These are phyloP conservation scores for Gracilaria domingensis DNA, from an alignment of 23 red algal species.

Conservation along the genomic window DNA sequence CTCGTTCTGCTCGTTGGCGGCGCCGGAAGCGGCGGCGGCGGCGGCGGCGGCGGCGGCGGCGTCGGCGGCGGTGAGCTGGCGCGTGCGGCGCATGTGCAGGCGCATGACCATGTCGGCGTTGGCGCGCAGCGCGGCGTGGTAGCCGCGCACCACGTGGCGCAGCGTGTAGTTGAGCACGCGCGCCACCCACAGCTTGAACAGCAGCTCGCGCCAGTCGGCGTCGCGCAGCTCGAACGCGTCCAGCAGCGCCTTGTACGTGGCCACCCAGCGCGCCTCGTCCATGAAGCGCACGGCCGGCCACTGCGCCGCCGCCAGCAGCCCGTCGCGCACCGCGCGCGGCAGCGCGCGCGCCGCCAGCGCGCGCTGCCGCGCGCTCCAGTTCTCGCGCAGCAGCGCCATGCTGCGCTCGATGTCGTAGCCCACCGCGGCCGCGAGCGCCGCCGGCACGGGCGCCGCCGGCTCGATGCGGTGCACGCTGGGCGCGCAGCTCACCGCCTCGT, in stretches of 20 bases:
- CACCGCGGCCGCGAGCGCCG: constrained; percentile 6
- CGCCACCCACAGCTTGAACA: constrained; percentile 86
- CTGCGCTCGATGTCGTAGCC: constrained; percentile 72
- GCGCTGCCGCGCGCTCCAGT: constrained; percentile 69
- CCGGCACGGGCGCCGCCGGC: constrained; percentile 17
- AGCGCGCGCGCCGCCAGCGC: constrained; percentile 42
- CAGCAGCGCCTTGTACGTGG: constrained; percentile 56
- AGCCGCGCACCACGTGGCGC: constrained; percentile 69
- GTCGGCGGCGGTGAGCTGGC: neutral
- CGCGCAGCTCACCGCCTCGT: constrained; percentile 10
- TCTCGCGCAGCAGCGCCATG: constrained; percentile 43
- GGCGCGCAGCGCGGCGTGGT: constrained; percentile 57
- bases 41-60: neutral
- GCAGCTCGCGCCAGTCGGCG: constrained; percentile 74
- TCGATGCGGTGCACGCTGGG: constrained; percentile 46
- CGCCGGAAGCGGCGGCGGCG: neutral
- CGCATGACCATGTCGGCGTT: constrained; percentile 67
- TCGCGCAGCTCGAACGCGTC: constrained; percentile 49
- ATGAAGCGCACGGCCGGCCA: constrained; percentile 76
- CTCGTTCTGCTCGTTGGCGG: neutral
- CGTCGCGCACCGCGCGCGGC: neutral
- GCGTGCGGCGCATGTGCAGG: constrained; percentile 31
- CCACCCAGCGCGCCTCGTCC: constrained; percentile 63
- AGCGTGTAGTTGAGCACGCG: constrained; percentile 83
- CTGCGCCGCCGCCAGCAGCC: constrained; percentile 14